Evolutionary conservation across 2,329 filamentous ascomycete species (phyloP).

Genomic region (Curvularia lunata): DNA sequence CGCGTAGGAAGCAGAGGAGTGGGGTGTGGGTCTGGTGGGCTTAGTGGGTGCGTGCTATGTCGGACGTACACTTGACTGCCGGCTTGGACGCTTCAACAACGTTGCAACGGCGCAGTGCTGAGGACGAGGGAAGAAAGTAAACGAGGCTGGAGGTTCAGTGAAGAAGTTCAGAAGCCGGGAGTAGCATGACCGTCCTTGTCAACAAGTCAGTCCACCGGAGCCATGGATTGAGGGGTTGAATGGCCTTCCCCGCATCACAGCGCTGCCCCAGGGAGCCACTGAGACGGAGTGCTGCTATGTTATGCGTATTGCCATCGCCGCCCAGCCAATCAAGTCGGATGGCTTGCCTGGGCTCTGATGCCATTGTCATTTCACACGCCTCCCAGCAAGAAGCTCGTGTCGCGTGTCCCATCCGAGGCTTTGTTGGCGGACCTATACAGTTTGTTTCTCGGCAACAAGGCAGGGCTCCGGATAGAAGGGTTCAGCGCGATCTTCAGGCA

Average conservation of each 20-base stretch:
- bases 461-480: neutral
- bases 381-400: constrained; percentile 8
- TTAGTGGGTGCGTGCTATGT: constrained; percentile 15
- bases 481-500: constrained; percentile 21
- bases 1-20: constrained; percentile 14
- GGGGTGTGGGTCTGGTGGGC: constrained; percentile 18
- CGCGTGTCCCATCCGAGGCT: constrained; percentile 9
- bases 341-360: constrained; percentile 17
- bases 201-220: constrained; percentile 23
- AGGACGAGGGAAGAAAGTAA: neutral
- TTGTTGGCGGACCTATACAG: neutral
- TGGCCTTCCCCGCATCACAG: constrained; percentile 33
- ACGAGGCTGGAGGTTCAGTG: constrained; percentile 18
- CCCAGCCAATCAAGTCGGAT: constrained; percentile 25
- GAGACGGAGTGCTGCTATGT: constrained; percentile 17
- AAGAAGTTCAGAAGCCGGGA: constrained; percentile 14
- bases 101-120: constrained; percentile 5
- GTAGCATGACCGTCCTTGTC: constrained; percentile 8
- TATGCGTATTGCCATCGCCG: constrained; percentile 12
- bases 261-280: constrained; percentile 28
- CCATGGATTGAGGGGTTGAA: constrained; percentile 33
- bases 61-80: constrained; percentile 6
- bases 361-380: constrained; percentile 9
- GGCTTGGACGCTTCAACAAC: constrained; percentile 8
- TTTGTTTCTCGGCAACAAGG: neutral